Conservation (phyloP, 73 alveolate species). For the Urostyla sp. region DNA sequence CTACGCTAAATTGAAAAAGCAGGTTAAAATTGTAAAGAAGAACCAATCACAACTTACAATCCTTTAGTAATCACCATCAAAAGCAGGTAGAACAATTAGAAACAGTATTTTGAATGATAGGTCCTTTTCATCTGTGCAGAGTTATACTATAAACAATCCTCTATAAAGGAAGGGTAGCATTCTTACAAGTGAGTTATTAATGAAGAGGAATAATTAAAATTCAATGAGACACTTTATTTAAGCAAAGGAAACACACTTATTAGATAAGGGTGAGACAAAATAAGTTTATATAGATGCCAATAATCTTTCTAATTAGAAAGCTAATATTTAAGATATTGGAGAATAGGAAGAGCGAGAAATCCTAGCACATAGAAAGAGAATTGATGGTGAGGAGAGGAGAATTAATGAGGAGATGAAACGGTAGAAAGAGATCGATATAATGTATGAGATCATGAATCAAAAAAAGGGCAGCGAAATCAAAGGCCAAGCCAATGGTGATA, state of each 20-base stretch:
- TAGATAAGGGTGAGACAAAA: too few relatives aligned
- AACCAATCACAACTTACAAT: not conserved
- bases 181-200: too few relatives aligned
- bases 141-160: slow-evolving; percentile 18
- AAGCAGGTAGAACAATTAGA: not conserved
- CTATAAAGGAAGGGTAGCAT: slow-evolving; percentile 9
- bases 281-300: too few relatives aligned
- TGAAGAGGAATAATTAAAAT: too few relatives aligned
- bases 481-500: not conserved
- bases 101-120: not conserved
- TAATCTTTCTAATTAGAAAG: not conserved
- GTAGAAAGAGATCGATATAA: slow-evolving; percentile 35
- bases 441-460: slow-evolving; percentile 41
- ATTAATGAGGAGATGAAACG: slow-evolving; percentile 40
- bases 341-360: slow-evolving; percentile 28
- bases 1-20: not conserved
- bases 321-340: slow-evolving; percentile 22
- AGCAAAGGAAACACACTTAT: too few relatives aligned
- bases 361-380: slow-evolving; percentile 19
- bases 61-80: not conserved
- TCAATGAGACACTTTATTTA: too few relatives aligned
- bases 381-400: slow-evolving; percentile 35
- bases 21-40: not conserved
- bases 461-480: not conserved
- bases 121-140: slow-evolving; percentile 8